Percentiles rank a stretch among this genome's conserved stretches.
Evolutionary conservation across 106 monocot species (phyloP).

Genomic region (Dendrobium catenatum): DNA sequence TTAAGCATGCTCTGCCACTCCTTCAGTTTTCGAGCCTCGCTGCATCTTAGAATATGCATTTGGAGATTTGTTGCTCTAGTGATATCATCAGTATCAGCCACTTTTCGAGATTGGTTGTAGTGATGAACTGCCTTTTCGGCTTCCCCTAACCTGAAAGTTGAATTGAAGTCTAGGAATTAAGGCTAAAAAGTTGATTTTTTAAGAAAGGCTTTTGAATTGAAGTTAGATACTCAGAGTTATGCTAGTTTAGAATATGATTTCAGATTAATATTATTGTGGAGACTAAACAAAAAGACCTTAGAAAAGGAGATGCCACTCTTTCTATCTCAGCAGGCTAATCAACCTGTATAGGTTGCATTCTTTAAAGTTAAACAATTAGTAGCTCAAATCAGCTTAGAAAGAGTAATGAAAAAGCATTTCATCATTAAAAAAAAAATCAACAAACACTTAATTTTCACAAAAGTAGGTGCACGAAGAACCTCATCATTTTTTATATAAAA

Average conservation of each 20-base stretch:
- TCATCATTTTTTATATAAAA: not conserved
- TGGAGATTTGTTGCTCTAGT: constrained; percentile 15
- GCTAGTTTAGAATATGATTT: not conserved
- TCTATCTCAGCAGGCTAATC: too few relatives aligned
- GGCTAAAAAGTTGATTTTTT: not conserved
- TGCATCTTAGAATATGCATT: constrained; percentile 16
- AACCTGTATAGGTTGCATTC: too few relatives aligned
- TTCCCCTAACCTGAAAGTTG: constrained; percentile 36
- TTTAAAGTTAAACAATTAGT: too few relatives aligned
- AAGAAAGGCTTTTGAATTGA: not conserved
- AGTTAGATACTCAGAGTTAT: not conserved
- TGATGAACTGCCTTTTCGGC: constrained; percentile 34
- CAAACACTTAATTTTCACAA: not conserved
- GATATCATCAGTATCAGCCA: constrained; percentile 18
- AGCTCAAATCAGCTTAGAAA: too few relatives aligned
- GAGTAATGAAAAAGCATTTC: not conserved
- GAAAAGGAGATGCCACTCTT: too few relatives aligned
- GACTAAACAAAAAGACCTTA: not conserved
- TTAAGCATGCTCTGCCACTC: constrained; percentile 35
- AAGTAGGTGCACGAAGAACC: too few relatives aligned
- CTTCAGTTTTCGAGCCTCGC: constrained; percentile 24
- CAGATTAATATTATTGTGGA: not conserved
- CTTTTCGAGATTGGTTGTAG: constrained; percentile 25
- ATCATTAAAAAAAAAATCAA: not conserved
- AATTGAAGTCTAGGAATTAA: not conserved